Evolutionary conservation across 176 grass and related monocot genomes (phyloP), one percentile per base, ranked within the genome.

Genomic region (Tillandsia fasciculata): DNA sequence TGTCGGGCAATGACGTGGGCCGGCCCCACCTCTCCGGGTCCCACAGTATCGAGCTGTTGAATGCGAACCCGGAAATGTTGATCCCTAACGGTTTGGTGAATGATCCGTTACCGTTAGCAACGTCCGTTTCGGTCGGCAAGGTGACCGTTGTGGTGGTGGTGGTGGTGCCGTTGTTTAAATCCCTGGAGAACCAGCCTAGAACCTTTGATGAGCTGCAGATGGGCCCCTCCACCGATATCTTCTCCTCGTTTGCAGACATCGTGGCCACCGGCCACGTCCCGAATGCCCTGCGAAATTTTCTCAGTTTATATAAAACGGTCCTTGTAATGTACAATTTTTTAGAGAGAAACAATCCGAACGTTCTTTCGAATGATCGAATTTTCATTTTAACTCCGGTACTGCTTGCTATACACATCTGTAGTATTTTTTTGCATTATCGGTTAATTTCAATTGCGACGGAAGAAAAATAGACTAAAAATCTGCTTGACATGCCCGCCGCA

Each of bases 181-280:
- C 81, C 66, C 64, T 79, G 11, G 84, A 85, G 80, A 86, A 87
- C 95, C 95, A 99, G 63, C 95, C 95, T 0, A 94, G 63, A 0
- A 99, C 90, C 69, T 90, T 99, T 10, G 84, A 86, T 15, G 85
- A 86, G 13, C 77, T 93, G 72, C 95, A 99, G 22, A 88, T 26
- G 9, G 95, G 95, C 12, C 95, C 95, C 5, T 99, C 87, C 2
- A 99, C 85, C 49, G 79, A 65, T 29, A 94, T 84, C 12, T 70
- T 86, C 75, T 71, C 84, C 72, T 82, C 78, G 1, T 78, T 77
- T 4, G 50, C 87, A 1, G 82, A 84, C 72, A 99, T 77, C 51
- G 66, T 90, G 15, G 95, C 95, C 57, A 94, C 90, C 2, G 87
- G 87, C 95, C 95, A 99, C 51, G 95, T 89, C 11, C 95, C 95